Percentiles rank a stretch among this genome's conserved stretches.
Conservation (phyloP, 1,139 yeast species). For the Debaryomyces coudertii region DNA sequence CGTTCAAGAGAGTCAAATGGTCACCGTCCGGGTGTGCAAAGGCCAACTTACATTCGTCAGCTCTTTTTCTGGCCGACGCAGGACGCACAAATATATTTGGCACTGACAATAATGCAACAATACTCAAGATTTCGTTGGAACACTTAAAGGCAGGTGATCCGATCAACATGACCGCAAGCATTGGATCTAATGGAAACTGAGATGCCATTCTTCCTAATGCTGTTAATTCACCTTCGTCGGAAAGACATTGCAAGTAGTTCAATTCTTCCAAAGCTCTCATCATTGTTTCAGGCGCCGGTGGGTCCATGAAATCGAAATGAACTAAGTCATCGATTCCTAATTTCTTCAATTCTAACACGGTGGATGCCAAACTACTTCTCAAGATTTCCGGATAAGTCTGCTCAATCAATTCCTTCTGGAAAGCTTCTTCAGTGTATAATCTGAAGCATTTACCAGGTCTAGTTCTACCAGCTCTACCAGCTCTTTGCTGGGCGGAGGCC, state of each 20-base stretch:
- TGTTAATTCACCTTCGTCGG: conserved; percentile 90
- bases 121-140: conserved; percentile 84
- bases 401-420: conserved; percentile 88
- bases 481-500: conserved; percentile 97
- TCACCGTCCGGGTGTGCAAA: conserved; percentile 97
- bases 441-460: conserved; percentile 98
- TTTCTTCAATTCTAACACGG: conserved; percentile 90
- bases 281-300: conserved; percentile 99
- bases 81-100: conserved; percentile 97
- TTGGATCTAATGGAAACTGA: conserved; percentile 94
- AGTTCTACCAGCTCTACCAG: conserved; percentile 99
- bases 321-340: conserved; percentile 94
- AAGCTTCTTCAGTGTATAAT: conserved; percentile 94
- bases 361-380: conserved; percentile 86
- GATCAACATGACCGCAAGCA: conserved; percentile 89
- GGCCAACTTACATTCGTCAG: conserved; percentile 85
- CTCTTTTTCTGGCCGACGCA: conserved; percentile 80
- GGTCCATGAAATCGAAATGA: conserved; percentile 98
- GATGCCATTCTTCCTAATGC: conserved; percentile 88
- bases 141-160: conserved; percentile 85
- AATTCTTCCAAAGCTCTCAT: conserved; percentile 97
- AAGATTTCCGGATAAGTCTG: conserved; percentile 96
- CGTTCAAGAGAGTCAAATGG: conserved; percentile 87
- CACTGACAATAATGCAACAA: conserved; percentile 88
- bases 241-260: conserved; percentile 84